Evolutionary conservation across 306 rosid species (phyloP), one percentile per base, ranked within the genome.

Genomic region (Malus fusca): DNA sequence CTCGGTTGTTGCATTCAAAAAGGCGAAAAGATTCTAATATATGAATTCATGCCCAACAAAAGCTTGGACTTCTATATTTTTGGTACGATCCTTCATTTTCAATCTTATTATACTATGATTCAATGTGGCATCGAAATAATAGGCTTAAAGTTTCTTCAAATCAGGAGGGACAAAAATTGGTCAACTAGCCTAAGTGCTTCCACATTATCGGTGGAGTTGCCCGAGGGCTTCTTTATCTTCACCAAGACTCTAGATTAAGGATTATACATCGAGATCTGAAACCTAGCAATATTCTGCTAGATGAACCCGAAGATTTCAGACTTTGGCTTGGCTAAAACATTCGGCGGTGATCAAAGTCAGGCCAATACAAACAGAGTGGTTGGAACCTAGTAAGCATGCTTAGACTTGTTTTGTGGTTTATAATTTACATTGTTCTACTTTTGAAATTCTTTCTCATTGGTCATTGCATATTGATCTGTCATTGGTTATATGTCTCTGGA

Each of bases 1-100:
- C 42, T 76, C 14, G 88, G 88, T 3, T 82, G 81, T 56, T 85
- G 86, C 76, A 17, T 79, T 66, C 65, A 82, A 43, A 69, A 42
- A 28, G 76, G 73, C 4, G 88, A 82, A 66, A 76, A 74, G 62
- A 74, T 85, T 42, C 55, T 85, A 22, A 77, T 85, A 69, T 82
- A 82, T 51, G 84, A 85, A 30, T 82, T 71, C 71, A 77, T 85
- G 84, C 55, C 78, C 64, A 76, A 90, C 68, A 79, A 76, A 77
- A 87, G 93, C 68, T 76, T 88, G 70, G 88, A 89, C 78, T 80
- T 69, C 40, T 82, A 79, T 23, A 79, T 89, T 63, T 87, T 81
- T 3, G 85, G 93, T 85, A 64, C 0, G 84, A 23, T 46, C 18
- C 2, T 46, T 46, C n/a, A 30, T 8, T 17, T 53, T 66, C 6